Evolutionary conservation across 768 basidiomycete species (phyloP), one percentile per base, ranked within the genome.

Genomic region (Trametes gibbosa): DNA sequence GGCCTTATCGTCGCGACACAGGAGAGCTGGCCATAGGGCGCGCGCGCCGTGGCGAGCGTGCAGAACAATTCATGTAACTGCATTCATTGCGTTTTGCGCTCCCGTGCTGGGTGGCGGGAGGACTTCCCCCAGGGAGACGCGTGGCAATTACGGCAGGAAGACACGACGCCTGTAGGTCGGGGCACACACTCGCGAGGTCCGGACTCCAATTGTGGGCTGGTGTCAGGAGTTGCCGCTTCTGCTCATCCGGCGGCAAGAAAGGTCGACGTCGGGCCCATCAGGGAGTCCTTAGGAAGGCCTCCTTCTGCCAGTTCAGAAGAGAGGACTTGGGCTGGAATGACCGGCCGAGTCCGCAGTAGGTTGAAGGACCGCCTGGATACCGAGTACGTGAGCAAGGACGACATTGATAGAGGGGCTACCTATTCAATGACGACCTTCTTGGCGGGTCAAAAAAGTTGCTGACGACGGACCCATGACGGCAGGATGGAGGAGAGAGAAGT

Each of bases 1-100:
- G 47, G 16, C 58, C 47, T 60, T 54, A 60, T 54, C 54, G 51
- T 39, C 45, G n/a, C 40, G 7, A 34, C 29, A n/a, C 49, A 17
- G 43, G 10, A 29, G 35, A 45, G 16, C 8, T 50, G 13, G 17
- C 21, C 46, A 24, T 21, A 10, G 46, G n/a, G n/a, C n/a, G n/a
- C 14, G 8, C 46, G 27, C 14, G 46, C 25, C 19, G 50, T 17
- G n/a, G 14, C 13, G 9, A 46, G 14, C 37, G 27, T 49, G 48
- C 40, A 45, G 32, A 32, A 24, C 19, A 19, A 29, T 5, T 14
- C 10, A 39, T 35, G 10, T 29, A 23, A 14, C 16, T 5, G 21
- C 50, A n/a, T 24, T 24, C 34, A n/a, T 32, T 24, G 50, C 21
- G 16, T 24, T 8, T 32, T 24, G 50, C 21, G 16, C 32, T 8